Evolutionary conservation across 495 filamentous ascomycete genomes (phyloP), one percentile per base, ranked within the genome.

Genomic region (Diplogelasinospora grovesii): DNA sequence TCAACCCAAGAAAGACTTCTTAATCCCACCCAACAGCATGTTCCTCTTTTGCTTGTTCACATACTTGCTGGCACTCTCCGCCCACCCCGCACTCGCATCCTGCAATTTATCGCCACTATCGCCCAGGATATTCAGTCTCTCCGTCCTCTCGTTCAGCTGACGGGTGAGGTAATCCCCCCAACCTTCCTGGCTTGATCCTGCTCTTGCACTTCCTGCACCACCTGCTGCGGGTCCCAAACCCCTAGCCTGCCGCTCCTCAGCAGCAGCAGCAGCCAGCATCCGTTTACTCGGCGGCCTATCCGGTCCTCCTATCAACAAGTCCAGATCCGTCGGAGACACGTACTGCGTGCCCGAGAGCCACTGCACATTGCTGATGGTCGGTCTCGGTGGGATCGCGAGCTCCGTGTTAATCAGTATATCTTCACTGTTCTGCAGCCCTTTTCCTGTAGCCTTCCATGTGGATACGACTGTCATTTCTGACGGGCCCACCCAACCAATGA

Each of bases 301-400:
- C 21, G 87, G 81, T 0, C 92, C 92, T 22, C 92, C 89, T 45
- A 98, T 92, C 24, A 97, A 62, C 6, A 93, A 59, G 49, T 97
- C 92, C 65, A 98, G 78, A 57, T 98, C 93, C n/a, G 81, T 69
- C 10, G 86, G 82, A 13, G 85, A 85, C 23, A 98, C 70, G 46
- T 94, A 85, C 60, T 95, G 90, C 9, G 93, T 96, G 1, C 92
- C 93, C 0, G 89, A 81, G 26, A 98, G 86, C 92, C 92, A 98
- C 59, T 95, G 86, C 15, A 98, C 56, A 48, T 92, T 95, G 7
- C 85, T 89, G 32, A 98, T 98, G 1, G 89, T 95, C n/a, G 92
- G 93, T 22, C 92, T 75, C 10, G 85, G 71, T 3, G 90, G 92
- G 11, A 83, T 69, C 10, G 73, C 51, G 10, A 81, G 75, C 44